A percentile compares a stretch with the other conserved stretches of the same genome.
phyloP scores from a whole-genome alignment of 257 asterid species.

The Salvia splendens region DNA sequence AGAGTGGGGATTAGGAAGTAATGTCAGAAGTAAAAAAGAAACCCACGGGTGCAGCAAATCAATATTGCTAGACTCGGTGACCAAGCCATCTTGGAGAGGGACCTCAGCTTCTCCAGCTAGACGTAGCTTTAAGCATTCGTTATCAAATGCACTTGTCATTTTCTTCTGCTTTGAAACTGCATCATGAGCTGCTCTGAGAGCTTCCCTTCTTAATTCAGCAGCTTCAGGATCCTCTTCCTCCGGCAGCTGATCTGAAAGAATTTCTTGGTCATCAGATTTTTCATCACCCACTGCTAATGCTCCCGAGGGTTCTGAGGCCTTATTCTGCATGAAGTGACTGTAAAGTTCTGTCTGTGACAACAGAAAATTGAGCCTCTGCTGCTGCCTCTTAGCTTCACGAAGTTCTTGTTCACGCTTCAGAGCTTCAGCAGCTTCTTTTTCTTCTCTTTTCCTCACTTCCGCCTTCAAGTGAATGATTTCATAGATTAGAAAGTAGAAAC shows the following conservation, averaged over 20 bases:
- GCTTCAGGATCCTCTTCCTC: constrained; percentile 91
- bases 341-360: constrained; percentile 97
- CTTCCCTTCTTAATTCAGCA: constrained; percentile 91
- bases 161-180: constrained; percentile 98
- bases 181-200: constrained; percentile 97
- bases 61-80: constrained; percentile 68
- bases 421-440: constrained; percentile 99
- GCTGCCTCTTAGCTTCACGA: constrained; percentile 99
- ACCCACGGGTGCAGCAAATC: constrained; percentile 96
- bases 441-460: constrained; percentile 94
- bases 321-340: constrained; percentile 99
- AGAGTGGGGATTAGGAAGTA: neutral
- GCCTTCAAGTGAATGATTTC: constrained; percentile 56
- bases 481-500: constrained; percentile 18
- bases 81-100: constrained; percentile 66
- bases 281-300: constrained; percentile 52
- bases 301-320: constrained; percentile 69
- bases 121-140: constrained; percentile 75
- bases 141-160: constrained; percentile 84
- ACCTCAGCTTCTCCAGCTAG: constrained; percentile 62
- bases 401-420: constrained; percentile 97
- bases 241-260: constrained; percentile 53
- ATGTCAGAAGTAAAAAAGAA: constrained; percentile 16
- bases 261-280: constrained; percentile 51
- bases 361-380: constrained; percentile 94